These are phyloP conservation scores for Cucurbita pepo DNA, from an alignment of 306 rosid genomes.

Conservation along the genomic window DNA sequence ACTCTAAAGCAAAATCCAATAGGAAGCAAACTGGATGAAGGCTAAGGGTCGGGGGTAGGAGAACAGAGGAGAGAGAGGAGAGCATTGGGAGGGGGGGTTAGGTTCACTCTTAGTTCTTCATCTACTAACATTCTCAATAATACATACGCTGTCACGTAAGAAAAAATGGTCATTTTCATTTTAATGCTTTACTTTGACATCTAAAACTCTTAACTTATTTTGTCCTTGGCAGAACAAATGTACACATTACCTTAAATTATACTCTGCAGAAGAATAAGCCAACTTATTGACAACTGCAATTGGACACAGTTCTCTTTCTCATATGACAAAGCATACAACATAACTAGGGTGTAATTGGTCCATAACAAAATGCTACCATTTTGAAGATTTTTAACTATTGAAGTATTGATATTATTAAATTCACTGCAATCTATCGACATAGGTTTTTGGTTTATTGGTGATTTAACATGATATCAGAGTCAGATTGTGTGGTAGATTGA, in stretches of 20 bases:
- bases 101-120: neutral
- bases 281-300: slow-evolving; percentile 60
- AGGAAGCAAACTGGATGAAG: neutral
- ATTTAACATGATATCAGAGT: no score
- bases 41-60: neutral
- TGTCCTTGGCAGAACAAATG: neutral
- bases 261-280: slow-evolving; percentile 55
- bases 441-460: no score
- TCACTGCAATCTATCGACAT: no score
- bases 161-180: no score
- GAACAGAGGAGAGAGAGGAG: neutral
- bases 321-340: slow-evolving; percentile 38
- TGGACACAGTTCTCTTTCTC: slow-evolving; percentile 26
- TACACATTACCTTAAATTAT: slow-evolving; percentile 40
- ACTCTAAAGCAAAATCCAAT: neutral
- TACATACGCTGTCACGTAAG: neutral
- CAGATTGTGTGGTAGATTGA: no score
- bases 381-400: slow-evolving; percentile 11
- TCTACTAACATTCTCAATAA: neutral
- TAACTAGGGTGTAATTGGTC: slow-evolving; percentile 56
- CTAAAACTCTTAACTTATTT: neutral
- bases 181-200: neutral
- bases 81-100: neutral
- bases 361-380: slow-evolving; percentile 47
- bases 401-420: neutral